phyloP scores from a whole-genome alignment of 495 filamentous ascomycete species.

The Penicillium argentinense region DNA sequence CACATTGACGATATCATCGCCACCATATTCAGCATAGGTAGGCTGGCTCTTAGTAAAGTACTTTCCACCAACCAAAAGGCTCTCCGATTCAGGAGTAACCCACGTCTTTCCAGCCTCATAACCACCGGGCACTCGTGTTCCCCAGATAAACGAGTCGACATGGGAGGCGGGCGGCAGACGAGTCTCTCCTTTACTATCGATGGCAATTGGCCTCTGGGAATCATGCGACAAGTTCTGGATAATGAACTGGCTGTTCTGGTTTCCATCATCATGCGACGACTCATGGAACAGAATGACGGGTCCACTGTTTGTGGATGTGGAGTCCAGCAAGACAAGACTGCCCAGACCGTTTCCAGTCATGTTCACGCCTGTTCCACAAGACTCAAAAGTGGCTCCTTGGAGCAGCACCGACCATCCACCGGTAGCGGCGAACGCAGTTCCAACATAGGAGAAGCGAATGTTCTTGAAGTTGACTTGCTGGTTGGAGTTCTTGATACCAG shows the following conservation, averaged over 20 bases:
- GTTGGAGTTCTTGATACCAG: constrained; percentile 48
- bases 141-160: constrained; percentile 44
- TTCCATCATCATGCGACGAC: constrained; percentile 34
- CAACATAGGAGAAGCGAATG: constrained; percentile 41
- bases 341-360: constrained; percentile 42
- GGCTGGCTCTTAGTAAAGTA: constrained; percentile 37
- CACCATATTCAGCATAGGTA: constrained; percentile 51
- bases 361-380: constrained; percentile 33
- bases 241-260: constrained; percentile 35
- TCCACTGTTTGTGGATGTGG: constrained; percentile 45
- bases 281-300: constrained; percentile 50
- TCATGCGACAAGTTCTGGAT: constrained; percentile 37
- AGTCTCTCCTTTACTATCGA: constrained; percentile 30
- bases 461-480: constrained; percentile 56
- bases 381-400: constrained; percentile 36
- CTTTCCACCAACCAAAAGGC: constrained; percentile 23
- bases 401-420: constrained; percentile 44
- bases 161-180: constrained; percentile 49
- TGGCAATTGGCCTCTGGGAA: constrained; percentile 28
- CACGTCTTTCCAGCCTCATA: constrained; percentile 28
- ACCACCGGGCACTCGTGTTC: constrained; percentile 30
- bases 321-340: constrained; percentile 51
- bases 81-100: constrained; percentile 18
- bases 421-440: constrained; percentile 35
- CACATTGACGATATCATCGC: constrained; percentile 49